Conservation (phyloP, 2,329 filamentous ascomycete genomes). For the Ilyonectria mors-panacis region DNA sequence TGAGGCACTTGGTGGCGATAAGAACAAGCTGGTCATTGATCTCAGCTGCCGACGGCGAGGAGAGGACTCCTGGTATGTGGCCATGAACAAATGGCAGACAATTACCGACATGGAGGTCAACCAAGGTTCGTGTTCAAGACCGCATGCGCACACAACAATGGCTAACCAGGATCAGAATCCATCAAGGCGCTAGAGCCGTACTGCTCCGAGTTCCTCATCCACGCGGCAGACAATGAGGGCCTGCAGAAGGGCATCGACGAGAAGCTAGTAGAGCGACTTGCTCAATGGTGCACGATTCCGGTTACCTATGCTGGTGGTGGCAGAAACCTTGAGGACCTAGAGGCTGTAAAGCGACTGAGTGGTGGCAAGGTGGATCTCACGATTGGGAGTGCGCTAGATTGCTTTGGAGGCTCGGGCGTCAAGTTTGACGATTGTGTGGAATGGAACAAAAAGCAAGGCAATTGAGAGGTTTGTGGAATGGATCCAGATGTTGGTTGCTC, state of each 20-base stretch:
- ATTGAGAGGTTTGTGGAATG: slow-evolving; percentile 19
- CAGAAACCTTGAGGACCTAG: slow-evolving; percentile 83
- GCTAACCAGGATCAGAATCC: slow-evolving; percentile 70
- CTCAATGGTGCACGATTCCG: slow-evolving; percentile 90
- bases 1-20: slow-evolving; percentile 79
- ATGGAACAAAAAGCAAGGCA: slow-evolving; percentile 78
- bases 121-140: slow-evolving; percentile 71
- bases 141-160: not conserved
- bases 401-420: slow-evolving; percentile 91
- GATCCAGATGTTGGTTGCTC: slow-evolving; percentile 19
- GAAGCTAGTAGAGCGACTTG: slow-evolving; percentile 81
- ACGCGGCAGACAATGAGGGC: slow-evolving; percentile 97
- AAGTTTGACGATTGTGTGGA: slow-evolving; percentile 89
- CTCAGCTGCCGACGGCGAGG: slow-evolving; percentile 88
- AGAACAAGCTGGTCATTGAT: slow-evolving; percentile 89
- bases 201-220: slow-evolving; percentile 96
- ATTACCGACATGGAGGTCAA: slow-evolving; percentile 97
- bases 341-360: slow-evolving; percentile 85
- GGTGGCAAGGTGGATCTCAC: slow-evolving; percentile 89
- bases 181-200: slow-evolving; percentile 88
- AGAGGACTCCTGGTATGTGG: slow-evolving; percentile 88
- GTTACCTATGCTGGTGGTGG: slow-evolving; percentile 98
- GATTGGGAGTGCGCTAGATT: slow-evolving; percentile 95
- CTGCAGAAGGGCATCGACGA: slow-evolving; percentile 93
- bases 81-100: slow-evolving; percentile 99